Evolutionary conservation across 805 yeast species (phyloP), one percentile per base, ranked within the genome.

Genomic region (Spathaspora sp.): DNA sequence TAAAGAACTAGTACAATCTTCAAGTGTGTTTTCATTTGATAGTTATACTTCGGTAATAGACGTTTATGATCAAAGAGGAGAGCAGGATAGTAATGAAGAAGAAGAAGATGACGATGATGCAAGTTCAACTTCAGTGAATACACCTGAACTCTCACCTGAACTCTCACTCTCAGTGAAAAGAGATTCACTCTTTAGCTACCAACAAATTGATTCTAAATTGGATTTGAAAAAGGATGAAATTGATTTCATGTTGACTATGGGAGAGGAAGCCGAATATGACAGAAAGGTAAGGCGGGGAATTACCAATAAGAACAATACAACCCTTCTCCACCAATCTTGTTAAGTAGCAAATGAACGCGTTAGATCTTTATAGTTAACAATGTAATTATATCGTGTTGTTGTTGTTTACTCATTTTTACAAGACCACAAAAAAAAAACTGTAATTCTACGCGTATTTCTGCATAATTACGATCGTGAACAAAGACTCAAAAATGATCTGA

Each of bases 11-110:
- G 52, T 53, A 11, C 48, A 52, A 14, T 59, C 66, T 17, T 50
- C 32, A 7, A 66, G 69, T 47, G 52, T 61, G 35, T 60, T 57
- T 42, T 61, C 68, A 1, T 44, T 67, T 11, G 45, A 54, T 17
- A 67, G 69, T 40, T 63, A 66, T 52, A 47, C 63, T 1, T 66
- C 70, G 17, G 51, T 69, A 12, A 64, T 68, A 42, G 71, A 66
- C 26, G 57, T 61, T 8, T 69, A 69, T 53, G 71, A 66, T 16
- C 38, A 14, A 14, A 17, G 17, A n/a, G 40, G 14, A 14, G 17
- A 35, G 3, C 9, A 4, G 8, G 40, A 14, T 12, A 35, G 40
- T 35, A n/a, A 8, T 14, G 40, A 35, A 35, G 40, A 35, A 35
- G 40, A 16, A 7, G 40, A 14, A 32, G 12, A 14, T 8, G n/a